A percentile compares a stretch with the other conserved stretches of the same genome.
Evolutionary conservation across 2,329 filamentous ascomycete species (phyloP).

Genomic region (Fusarium burgessii): DNA sequence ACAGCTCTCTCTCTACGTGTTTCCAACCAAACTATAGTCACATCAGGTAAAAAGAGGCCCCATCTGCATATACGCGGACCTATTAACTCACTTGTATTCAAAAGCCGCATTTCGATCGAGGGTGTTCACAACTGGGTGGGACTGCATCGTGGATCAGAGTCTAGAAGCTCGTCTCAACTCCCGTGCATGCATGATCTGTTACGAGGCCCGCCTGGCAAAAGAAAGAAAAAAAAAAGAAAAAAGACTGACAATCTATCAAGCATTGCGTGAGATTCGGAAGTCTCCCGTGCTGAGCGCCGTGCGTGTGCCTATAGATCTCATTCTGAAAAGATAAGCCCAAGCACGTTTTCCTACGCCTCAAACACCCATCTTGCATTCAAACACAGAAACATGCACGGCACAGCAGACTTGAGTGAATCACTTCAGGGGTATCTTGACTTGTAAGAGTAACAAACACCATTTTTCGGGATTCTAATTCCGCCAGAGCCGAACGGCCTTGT

Average conservation of each 20-base stretch:
- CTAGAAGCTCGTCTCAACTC: slow-evolving; percentile 23
- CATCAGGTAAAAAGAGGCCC: slow-evolving; percentile 13
- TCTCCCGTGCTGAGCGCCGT: slow-evolving; percentile 29
- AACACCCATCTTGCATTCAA: not conserved
- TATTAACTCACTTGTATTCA: slow-evolving; percentile 20
- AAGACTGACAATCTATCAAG: not conserved
- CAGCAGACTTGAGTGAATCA: slow-evolving; percentile 24
- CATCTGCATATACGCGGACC: slow-evolving; percentile 40
- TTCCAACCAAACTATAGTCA: not conserved
- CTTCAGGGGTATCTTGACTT: slow-evolving; percentile 43
- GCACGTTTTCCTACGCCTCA: slow-evolving; percentile 12
- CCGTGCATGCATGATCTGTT: slow-evolving; percentile 40
- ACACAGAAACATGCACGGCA: slow-evolving; percentile 29
- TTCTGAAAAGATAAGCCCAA: slow-evolving; percentile 31
- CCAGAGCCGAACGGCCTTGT: slow-evolving; percentile 81
- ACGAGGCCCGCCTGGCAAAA: not conserved
- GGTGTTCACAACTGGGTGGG: slow-evolving; percentile 26
- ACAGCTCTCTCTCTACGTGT: slow-evolving; percentile 9
- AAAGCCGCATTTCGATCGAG: slow-evolving; percentile 10
- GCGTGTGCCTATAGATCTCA: slow-evolving; percentile 1
- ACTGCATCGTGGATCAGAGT: slow-evolving; percentile 20
- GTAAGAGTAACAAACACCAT: slow-evolving; percentile 31
- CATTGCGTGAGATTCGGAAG: slow-evolving; percentile 31
- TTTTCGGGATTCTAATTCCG: slow-evolving; percentile 61
- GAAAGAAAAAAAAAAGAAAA: not conserved